These are phyloP conservation scores for Camellia sinensis DNA, from an alignment of 148 eudicot species.

Conservation along the genomic window DNA sequence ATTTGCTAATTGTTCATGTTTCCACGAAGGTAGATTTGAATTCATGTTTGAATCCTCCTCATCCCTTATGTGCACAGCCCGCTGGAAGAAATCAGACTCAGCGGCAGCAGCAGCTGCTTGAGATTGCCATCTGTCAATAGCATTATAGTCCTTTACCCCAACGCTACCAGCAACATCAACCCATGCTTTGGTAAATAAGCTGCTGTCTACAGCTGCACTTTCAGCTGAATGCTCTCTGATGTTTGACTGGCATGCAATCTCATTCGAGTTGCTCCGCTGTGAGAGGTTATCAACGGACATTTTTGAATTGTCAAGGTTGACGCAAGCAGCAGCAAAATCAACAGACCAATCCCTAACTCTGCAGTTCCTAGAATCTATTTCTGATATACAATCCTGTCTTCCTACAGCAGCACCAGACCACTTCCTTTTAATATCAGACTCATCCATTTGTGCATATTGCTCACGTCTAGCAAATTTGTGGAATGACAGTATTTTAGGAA, in stretches of 20 bases:
- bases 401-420: conserved; percentile 70
- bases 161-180: conserved; percentile 79
- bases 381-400: conserved; percentile 80
- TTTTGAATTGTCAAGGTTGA: conserved; percentile 68
- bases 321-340: conserved; percentile 83
- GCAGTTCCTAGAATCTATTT: conserved; percentile 96
- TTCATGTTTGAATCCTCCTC: conserved; percentile 78
- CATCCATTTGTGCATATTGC: conserved; percentile 70
- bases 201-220: conserved; percentile 71
- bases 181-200: conserved; percentile 93
- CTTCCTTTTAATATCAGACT: conserved; percentile 53
- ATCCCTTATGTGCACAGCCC: conserved; percentile 46
- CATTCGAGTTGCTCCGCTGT: conserved; percentile 80
- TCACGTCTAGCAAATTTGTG: conserved; percentile 95
- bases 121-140: conserved; percentile 97
- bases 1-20: conserved; percentile 42
- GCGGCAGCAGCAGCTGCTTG: conserved; percentile 99
- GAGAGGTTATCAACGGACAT: conserved; percentile 66
- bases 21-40: conserved; percentile 36
- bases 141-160: conserved; percentile 81
- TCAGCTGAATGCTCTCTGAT: conserved; percentile 83
- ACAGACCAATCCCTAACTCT: conserved; percentile 98
- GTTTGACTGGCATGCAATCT: conserved; percentile 54
- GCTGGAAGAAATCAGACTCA: conserved; percentile 63
- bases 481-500: conserved; percentile 94